Conservation (phyloP, 257 asterid genomes). For the Plantago major region DNA sequence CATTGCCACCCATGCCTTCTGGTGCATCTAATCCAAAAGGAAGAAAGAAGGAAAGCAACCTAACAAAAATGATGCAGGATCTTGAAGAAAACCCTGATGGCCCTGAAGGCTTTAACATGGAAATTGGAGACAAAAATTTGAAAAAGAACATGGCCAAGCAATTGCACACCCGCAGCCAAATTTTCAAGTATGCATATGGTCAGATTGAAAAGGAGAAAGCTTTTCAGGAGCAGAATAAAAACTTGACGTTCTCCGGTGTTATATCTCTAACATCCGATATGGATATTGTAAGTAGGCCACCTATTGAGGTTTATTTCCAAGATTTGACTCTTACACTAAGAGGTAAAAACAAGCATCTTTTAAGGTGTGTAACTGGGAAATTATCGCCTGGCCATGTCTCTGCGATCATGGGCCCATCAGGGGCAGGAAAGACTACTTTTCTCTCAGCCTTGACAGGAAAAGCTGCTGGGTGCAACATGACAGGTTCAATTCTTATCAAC, state of each 20-base stretch:
- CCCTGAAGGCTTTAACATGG: slow-evolving; percentile 77
- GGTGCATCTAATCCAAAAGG: slow-evolving; percentile 44
- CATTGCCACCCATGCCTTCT: slow-evolving; percentile 56
- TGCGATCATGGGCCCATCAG: slow-evolving; percentile 99
- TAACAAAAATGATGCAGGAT: slow-evolving; percentile 86
- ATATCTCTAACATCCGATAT: slow-evolving; percentile 71
- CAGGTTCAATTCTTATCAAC: slow-evolving; percentile 77
- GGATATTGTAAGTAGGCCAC: slow-evolving; percentile 59
- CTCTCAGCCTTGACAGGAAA: slow-evolving; percentile 93
- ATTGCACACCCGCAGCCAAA: slow-evolving; percentile 88
- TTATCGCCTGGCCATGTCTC: slow-evolving; percentile 87
- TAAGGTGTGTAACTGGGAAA: slow-evolving; percentile 86
- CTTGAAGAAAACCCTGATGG: slow-evolving; percentile 81
- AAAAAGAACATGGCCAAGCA: slow-evolving; percentile 70
- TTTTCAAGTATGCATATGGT: slow-evolving; percentile 91
- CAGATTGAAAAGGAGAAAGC: slow-evolving; percentile 96
- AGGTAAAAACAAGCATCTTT: slow-evolving; percentile 77
- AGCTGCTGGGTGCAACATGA: slow-evolving; percentile 82
- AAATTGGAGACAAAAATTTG: slow-evolving; percentile 82
- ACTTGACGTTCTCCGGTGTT: slow-evolving; percentile 87
- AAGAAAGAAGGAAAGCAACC: slow-evolving; percentile 54
- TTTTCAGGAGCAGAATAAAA: slow-evolving; percentile 69
- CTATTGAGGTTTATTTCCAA: slow-evolving; percentile 81
- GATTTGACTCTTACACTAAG: slow-evolving; percentile 81
- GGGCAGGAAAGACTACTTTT: slow-evolving; percentile 97